phyloP scores from a whole-genome alignment of 805 yeast genomes.

The Nakazawaea peltata region DNA sequence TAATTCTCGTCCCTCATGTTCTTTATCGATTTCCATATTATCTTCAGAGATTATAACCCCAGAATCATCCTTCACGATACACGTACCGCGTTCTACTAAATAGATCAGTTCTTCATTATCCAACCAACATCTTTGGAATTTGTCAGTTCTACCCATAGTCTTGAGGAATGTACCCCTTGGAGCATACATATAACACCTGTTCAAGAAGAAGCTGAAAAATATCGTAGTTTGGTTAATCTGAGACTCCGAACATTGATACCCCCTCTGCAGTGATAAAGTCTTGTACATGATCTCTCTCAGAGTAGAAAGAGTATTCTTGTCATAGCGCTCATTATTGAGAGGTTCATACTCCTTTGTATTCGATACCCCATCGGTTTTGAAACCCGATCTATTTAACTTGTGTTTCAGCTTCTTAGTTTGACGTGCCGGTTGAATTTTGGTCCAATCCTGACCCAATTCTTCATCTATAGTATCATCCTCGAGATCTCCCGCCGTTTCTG shows the following conservation, averaged over 20 bases:
- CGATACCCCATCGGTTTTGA: slow-evolving; percentile 27
- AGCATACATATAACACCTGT: slow-evolving; percentile 25
- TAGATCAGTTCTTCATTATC: slow-evolving; percentile 66
- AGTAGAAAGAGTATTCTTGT: slow-evolving; percentile 28
- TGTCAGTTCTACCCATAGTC: slow-evolving; percentile 59
- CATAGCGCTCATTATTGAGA: slow-evolving; percentile 18
- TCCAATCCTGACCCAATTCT: slow-evolving; percentile 46
- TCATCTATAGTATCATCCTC: slow-evolving; percentile 15
- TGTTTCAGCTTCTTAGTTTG: slow-evolving; percentile 3
- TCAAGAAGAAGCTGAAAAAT: slow-evolving; percentile 15
- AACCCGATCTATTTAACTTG: slow-evolving; percentile 6
- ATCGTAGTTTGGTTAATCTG: slow-evolving; percentile 18
- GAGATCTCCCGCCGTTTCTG: neutral
- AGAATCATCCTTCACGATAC: slow-evolving; percentile 18
- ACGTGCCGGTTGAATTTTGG: slow-evolving; percentile 20
- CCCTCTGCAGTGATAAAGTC: slow-evolving; percentile 48
- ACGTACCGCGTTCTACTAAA: slow-evolving; percentile 72
- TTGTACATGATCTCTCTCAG: slow-evolving; percentile 67
- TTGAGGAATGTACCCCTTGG: slow-evolving; percentile 70
- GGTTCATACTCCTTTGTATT: slow-evolving; percentile 88
- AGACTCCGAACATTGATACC: slow-evolving; percentile 19
- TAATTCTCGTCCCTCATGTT: slow-evolving; percentile 28
- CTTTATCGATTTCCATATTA: slow-evolving; percentile 13
- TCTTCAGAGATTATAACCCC: slow-evolving; percentile 11
- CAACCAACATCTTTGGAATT: slow-evolving; percentile 38